Evolutionary conservation across 2,329 filamentous ascomycete genomes (phyloP).

Genomic region (Ilyonectria destructans): DNA sequence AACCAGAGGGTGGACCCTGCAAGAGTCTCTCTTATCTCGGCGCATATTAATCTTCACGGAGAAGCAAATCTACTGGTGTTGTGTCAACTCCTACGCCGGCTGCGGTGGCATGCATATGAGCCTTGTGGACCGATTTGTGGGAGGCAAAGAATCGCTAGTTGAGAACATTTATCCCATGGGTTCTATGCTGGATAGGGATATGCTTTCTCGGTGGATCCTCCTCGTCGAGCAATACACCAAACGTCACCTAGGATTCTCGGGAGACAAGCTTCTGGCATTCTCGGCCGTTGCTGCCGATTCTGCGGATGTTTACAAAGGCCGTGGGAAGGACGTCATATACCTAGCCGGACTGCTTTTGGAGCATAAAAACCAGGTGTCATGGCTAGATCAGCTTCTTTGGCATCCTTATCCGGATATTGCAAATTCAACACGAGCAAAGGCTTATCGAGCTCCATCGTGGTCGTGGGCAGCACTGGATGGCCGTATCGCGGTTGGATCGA

Average conservation of each 20-base stretch:
- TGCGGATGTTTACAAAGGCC: neutral
- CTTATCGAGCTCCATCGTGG: constrained; percentile 16
- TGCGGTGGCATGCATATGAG: constrained; percentile 9
- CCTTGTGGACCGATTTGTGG: neutral
- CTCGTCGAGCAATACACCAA: neutral
- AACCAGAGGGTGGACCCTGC: constrained; percentile 26
- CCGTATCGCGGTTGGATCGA: neutral
- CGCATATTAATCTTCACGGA: constrained; percentile 22
- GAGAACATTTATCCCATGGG: constrained; percentile 13
- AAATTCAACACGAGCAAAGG: neutral
- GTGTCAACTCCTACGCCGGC: constrained; percentile 6
- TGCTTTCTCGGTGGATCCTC: neutral
- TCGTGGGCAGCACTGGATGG: constrained; percentile 18
- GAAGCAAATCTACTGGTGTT: constrained; percentile 23
- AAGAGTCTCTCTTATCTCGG: constrained; percentile 30
- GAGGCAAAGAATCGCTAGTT: neutral
- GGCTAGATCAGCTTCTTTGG: constrained; percentile 3
- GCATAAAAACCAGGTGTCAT: neutral
- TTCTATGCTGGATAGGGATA: neutral
- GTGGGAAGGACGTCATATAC: neutral
- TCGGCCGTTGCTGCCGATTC: constrained; percentile 6
- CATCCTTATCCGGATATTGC: neutral
- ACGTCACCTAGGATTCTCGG: neutral
- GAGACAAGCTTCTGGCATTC: constrained; percentile 12
- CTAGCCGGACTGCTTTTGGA: neutral